Conservation (phyloP, 2,329 filamentous ascomycete species). For the Domatiomyces globalis region DNA sequence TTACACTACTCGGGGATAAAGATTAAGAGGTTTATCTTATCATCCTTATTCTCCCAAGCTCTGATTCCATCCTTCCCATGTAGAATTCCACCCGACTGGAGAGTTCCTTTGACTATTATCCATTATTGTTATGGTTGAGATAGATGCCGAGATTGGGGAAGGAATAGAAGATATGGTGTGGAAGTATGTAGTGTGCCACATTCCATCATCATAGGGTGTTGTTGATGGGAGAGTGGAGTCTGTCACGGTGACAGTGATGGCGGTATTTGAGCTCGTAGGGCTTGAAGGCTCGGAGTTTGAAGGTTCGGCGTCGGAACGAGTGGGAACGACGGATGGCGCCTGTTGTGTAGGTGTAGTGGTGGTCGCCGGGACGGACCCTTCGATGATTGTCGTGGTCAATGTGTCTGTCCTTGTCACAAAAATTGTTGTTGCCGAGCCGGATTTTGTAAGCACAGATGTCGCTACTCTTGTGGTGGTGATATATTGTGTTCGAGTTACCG, state of each 20-base stretch:
- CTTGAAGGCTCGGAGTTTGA: slow-evolving; percentile 2
- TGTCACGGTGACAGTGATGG: slow-evolving; percentile 13
- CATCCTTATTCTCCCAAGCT: background rate
- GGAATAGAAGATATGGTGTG: slow-evolving; percentile 3
- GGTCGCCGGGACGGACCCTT: slow-evolving; percentile 3
- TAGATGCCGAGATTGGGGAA: background rate
- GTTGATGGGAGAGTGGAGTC: slow-evolving; percentile 10
- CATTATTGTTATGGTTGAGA: background rate
- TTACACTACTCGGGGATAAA: background rate
- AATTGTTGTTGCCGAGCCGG: slow-evolving; percentile 15
- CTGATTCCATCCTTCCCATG: background rate
- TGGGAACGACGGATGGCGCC: slow-evolving; percentile 1
- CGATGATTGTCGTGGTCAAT: slow-evolving; percentile 10
- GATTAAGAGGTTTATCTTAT: background rate
- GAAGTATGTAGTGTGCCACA: slow-evolving; percentile 22
- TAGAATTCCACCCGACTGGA: background rate
- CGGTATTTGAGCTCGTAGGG: slow-evolving; percentile 3
- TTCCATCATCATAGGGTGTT: slow-evolving; percentile 19
- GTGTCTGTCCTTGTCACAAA: slow-evolving; percentile 12
- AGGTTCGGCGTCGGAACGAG: background rate
- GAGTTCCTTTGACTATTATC: background rate
- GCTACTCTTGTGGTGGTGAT: slow-evolving; percentile 20
- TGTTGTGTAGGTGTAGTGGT: background rate
- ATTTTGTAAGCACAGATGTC: slow-evolving; percentile 14
- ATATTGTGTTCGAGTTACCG: slow-evolving; percentile 15